These are phyloP conservation scores for Populus hybrid DNA, from an alignment of 441 rosid genomes.

Conservation along the genomic window DNA sequence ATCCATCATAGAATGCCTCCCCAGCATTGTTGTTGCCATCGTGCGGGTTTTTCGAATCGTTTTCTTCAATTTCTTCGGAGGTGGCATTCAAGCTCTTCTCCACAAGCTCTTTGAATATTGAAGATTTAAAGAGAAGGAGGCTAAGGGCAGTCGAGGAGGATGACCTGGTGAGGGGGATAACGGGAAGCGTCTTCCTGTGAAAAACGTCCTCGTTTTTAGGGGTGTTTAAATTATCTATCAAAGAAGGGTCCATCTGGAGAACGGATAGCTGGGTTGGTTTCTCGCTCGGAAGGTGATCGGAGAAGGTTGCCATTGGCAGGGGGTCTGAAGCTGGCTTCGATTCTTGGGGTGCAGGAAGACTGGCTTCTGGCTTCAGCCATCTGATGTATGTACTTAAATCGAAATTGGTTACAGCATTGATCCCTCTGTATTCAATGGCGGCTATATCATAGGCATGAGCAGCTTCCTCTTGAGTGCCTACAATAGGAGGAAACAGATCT, in stretches of 20 bases:
- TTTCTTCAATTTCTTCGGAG: constrained; percentile 18
- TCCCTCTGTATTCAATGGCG: constrained; percentile 56
- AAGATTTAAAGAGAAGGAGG: constrained; percentile 54
- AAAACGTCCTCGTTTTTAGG: constrained; percentile 13
- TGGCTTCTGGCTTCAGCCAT: constrained; percentile 38
- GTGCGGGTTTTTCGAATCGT: constrained; percentile 2
- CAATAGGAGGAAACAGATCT: background rate
- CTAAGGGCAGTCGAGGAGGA: constrained; percentile 55
- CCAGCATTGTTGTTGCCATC: constrained; percentile 4
- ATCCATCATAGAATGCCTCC: constrained; percentile 20
- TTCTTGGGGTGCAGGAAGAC: constrained; percentile 18
- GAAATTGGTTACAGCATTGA: constrained; percentile 58
- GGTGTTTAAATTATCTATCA: constrained; percentile 5
- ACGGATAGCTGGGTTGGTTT: constrained; percentile 19
- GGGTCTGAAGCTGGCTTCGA: constrained; percentile 6
- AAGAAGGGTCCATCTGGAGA: constrained; percentile 21
- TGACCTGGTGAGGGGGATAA: constrained; percentile 15
- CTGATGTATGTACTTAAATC: constrained; percentile 48
- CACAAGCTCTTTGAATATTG: constrained; percentile 54
- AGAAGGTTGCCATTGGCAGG: constrained; percentile 12
- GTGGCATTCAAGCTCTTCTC: constrained; percentile 37
- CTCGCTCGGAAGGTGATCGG: constrained; percentile 14
- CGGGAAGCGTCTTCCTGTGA: constrained; percentile 5
- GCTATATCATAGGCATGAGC: constrained; percentile 61
- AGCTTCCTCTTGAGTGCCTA: constrained; percentile 61